Evolutionary conservation across 2,329 filamentous ascomycete species (phyloP), one percentile per base, ranked within the genome.

Genomic region (Exophiala xenobiotica): DNA sequence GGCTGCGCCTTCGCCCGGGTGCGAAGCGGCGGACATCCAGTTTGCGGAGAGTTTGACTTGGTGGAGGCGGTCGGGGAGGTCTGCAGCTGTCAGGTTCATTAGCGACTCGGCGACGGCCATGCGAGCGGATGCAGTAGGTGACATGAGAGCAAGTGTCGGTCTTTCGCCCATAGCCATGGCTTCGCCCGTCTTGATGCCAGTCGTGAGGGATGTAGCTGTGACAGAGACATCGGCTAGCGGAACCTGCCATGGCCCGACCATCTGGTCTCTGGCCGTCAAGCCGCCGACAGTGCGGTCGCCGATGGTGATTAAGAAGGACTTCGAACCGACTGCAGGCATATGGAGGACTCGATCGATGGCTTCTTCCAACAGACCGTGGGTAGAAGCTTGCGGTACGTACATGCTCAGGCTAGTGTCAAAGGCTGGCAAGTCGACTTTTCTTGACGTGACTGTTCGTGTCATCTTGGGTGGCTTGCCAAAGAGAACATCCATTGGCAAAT

Each of bases 81-180:
- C 79, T 16, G 86, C 88, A 49, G 93, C 93, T 29, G 88, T 90
- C 52, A 99, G 77, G 69, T 99, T 99, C 81, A 96, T 85, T 54
- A 99, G 76, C 53, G 88, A 90, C 72, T 99, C 93, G 1, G 86
- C 91, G 52, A 99, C 91, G 2, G 93, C 90, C 93, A 99, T 99
- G 46, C 91, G 84, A 12, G 93, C 91, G 16, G 93, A 97, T 18
- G 93, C 90, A 37, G 85, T 88, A 2, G 92, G 82, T 3, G 88
- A 92, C 53, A 99, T 95, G 18, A 99, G 78, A 4, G 93, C 93
- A 48, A 99, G 74, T 0, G 85, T 87, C 35, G 91, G 89, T 71
- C 88, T 93, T 72, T 96, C 92, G 26, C 93, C 93, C 87, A 96
- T 95, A 1, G 90, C 86, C 89, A 97, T 96, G n/a, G 91, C 91